Percentiles rank a stretch among this genome's conserved stretches.
These are phyloP conservation scores for Hortaea sp. DNA, from an alignment of 2,329 filamentous ascomycete species.

Conservation along the genomic window DNA sequence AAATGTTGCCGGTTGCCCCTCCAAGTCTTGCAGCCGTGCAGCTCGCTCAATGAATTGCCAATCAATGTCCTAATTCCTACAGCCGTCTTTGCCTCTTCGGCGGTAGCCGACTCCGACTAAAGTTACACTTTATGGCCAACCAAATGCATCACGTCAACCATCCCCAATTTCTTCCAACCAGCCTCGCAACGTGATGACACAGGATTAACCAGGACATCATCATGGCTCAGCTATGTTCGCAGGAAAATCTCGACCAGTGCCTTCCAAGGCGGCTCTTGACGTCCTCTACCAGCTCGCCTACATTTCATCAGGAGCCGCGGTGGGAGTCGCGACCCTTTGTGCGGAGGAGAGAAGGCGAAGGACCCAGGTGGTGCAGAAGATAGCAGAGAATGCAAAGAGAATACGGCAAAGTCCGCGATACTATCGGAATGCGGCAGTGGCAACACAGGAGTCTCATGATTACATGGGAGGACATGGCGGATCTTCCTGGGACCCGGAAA, in stretches of 20 bases:
- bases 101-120: too few relatives aligned
- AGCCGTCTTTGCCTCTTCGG: too few relatives aligned
- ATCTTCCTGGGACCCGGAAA: too few relatives aligned
- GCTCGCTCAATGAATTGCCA: too few relatives aligned
- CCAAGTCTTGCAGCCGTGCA: too few relatives aligned
- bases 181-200: background rate
- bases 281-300: slow-evolving; percentile 29
- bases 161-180: too few relatives aligned
- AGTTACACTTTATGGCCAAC: too few relatives aligned
- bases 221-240: slow-evolving; percentile 21
- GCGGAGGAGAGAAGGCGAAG: slow-evolving; percentile 26
- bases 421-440: slow-evolving; percentile 12
- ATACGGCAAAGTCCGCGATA: slow-evolving; percentile 22
- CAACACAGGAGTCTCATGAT: slow-evolving; percentile 1
- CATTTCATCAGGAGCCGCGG: slow-evolving; percentile 28
- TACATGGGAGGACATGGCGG: background rate
- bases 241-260: slow-evolving; percentile 21
- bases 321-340: slow-evolving; percentile 25
- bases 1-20: too few relatives aligned
- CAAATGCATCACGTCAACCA: too few relatives aligned
- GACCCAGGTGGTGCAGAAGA: slow-evolving; percentile 22
- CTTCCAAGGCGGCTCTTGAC: slow-evolving; percentile 25
- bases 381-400: slow-evolving; percentile 26
- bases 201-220: background rate
- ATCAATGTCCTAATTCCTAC: too few relatives aligned